A percentile compares a stretch with the other conserved stretches of the same genome.
Evolutionary conservation across 2,329 filamentous ascomycete genomes (phyloP).

Genomic region (Cordyceps javanica): DNA sequence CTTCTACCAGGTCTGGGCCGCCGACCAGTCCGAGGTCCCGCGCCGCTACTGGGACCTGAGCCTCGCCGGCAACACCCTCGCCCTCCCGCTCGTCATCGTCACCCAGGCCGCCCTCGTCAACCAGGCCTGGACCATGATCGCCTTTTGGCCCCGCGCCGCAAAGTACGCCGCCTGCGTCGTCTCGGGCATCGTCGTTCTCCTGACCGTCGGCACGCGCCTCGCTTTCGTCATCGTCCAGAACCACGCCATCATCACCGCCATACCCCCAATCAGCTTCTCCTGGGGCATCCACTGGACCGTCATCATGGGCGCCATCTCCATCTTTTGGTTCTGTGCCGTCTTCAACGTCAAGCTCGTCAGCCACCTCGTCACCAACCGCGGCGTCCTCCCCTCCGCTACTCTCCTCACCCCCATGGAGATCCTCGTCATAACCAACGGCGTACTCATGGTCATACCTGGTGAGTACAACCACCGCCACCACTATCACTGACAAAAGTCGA

Average conservation of each 20-base stretch:
- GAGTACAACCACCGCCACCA: constrained; percentile 13
- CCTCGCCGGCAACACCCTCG: constrained; percentile 35
- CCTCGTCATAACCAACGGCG: constrained; percentile 48
- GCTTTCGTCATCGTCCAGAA: constrained; percentile 32
- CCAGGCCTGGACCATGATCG: constrained; percentile 48
- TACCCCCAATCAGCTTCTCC: constrained; percentile 19
- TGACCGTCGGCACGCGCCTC: constrained; percentile 27
- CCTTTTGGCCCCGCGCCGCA: constrained; percentile 36
- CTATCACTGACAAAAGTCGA: no score
- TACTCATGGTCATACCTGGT: constrained; percentile 53
- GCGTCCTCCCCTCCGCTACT: constrained; percentile 37
- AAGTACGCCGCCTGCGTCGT: constrained; percentile 25
- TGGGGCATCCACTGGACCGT: constrained; percentile 35
- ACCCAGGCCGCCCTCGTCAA: constrained; percentile 42
- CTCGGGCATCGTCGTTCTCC: constrained; percentile 30
- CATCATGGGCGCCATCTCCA: constrained; percentile 34
- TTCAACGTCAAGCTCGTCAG: constrained; percentile 46
- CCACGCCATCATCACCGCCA: constrained; percentile 21
- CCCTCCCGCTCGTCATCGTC: constrained; percentile 38
- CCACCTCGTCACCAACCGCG: constrained; percentile 42
- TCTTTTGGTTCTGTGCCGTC: constrained; percentile 49
- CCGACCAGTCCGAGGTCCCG: constrained; percentile 47
- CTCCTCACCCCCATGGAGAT: constrained; percentile 47
- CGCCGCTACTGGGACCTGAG: constrained; percentile 28
- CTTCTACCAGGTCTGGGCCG: constrained; percentile 53